Base-by-base conservation (phyloP, 495 filamentous ascomycete species). In the Penicillium ucsense region DNA sequence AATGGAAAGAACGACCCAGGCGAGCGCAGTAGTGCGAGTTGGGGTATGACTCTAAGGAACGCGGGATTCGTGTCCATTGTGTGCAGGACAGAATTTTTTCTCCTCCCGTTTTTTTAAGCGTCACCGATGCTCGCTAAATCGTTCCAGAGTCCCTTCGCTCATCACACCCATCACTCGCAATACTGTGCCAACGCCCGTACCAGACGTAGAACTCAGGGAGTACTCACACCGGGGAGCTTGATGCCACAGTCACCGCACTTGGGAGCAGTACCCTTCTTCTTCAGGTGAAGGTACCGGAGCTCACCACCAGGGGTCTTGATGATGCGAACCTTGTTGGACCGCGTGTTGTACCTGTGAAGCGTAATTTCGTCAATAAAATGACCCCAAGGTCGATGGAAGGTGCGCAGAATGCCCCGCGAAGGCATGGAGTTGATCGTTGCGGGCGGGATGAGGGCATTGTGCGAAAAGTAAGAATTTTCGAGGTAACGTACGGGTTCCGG, bases 171-270 rank as follows among this genome's bases (percentile, higher is more conserved):
- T 46, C 54, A 44, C 54, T 47, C 57, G 52, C 39, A 41, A 41
- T 48, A 54, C 41, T 45, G 35, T 50, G 54, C 52, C 47, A 48
- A 45, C 47, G 40, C 33, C 35, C 45, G 40, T 48, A 54, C 53
- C 45, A 30, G 20, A 37, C 39, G 47, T 35, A 51, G 45, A 55
- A 54, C 9, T 60, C 53, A 48, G 54, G 61, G 49, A 52, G 53
- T 43, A 89, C 88, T 83, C 83, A 94, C 88, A 68, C 89, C 89
- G 58, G 88, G 81, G 61, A 95, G 81, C 77, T 95, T 95, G 75
- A 83, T 83, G 63, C 90, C 90, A 67, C 92, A 96, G 79, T 96
- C 92, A 81, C 92, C 92, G 70, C 92, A 99, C 78, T 97, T 97
- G 61, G 92, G 91, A 57, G 88, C 82, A 61, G 86, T 90, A 56